Conservation (phyloP, 805 yeast species). For the Metschnikowia arizonensis region DNA sequence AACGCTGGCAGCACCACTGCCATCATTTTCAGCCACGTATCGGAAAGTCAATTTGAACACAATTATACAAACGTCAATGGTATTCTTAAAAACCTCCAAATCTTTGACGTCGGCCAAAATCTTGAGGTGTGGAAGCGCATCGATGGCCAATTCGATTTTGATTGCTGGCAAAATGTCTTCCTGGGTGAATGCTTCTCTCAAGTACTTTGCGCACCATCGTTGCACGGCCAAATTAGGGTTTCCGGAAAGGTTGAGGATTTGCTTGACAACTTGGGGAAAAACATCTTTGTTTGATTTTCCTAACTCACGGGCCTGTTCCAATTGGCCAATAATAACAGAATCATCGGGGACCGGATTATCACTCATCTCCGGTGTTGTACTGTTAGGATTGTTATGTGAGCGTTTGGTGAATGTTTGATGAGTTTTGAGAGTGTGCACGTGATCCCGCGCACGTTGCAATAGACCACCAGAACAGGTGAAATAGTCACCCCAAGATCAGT, state of each 20-base stretch:
- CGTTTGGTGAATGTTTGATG: not conserved
- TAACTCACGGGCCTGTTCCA: slow-evolving; percentile 36
- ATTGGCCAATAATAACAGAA: slow-evolving; percentile 24
- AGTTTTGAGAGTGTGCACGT: slow-evolving; percentile 5
- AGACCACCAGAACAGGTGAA: not conserved
- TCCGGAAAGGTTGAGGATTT: slow-evolving; percentile 34
- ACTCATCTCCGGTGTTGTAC: slow-evolving; percentile 2
- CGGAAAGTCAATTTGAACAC: slow-evolving; percentile 44
- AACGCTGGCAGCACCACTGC: slow-evolving; percentile 26
- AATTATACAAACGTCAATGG: slow-evolving; percentile 36
- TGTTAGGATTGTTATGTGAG: too few relatives aligned
- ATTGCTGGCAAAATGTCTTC: slow-evolving; percentile 26
- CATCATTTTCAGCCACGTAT: slow-evolving; percentile 45
- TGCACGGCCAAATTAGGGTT: slow-evolving; percentile 34
- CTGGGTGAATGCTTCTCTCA: slow-evolving; percentile 34
- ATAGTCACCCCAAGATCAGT: not conserved
- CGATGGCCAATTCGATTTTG: slow-evolving; percentile 39
- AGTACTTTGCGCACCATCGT: slow-evolving; percentile 39
- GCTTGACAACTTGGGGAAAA: slow-evolving; percentile 43
- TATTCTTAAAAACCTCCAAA: slow-evolving; percentile 27
- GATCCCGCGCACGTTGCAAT: not conserved
- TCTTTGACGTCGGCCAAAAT: slow-evolving; percentile 27
- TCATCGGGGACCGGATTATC: slow-evolving; percentile 9
- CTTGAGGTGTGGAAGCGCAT: slow-evolving; percentile 32
- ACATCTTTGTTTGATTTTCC: slow-evolving; percentile 29